phyloP scores from a whole-genome alignment of 1,284 basidiomycete species.

The Ustilago hordei region DNA sequence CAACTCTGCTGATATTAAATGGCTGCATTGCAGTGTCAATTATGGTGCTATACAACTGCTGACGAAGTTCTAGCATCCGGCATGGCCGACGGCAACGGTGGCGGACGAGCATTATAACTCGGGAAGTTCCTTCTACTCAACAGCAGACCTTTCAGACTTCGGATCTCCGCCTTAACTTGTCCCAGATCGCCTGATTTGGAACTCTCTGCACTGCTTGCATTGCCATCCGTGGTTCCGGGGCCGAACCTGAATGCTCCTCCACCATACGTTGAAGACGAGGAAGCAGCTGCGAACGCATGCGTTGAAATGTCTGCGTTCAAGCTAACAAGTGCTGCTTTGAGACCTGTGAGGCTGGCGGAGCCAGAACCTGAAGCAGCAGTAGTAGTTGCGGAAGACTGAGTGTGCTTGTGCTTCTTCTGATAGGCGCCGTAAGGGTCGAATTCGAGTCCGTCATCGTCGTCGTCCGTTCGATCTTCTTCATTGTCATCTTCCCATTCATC shows the following conservation, averaged over 20 bases:
- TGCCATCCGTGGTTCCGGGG: slow-evolving; percentile 6
- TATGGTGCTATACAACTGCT: slow-evolving; percentile 24
- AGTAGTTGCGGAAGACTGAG: slow-evolving; percentile 30
- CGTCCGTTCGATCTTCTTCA: slow-evolving; percentile 15
- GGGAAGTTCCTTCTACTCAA: slow-evolving; percentile 62
- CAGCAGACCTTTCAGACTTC: slow-evolving; percentile 64
- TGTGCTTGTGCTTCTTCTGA: slow-evolving; percentile 51
- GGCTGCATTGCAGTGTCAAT: neutral
- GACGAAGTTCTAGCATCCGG: slow-evolving; percentile 19
- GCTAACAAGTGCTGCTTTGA: slow-evolving; percentile 36
- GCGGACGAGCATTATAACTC: slow-evolving; percentile 41
- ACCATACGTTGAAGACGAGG: neutral
- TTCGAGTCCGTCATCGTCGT: slow-evolving; percentile 54
- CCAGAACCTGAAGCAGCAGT: slow-evolving; percentile 8
- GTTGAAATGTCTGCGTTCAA: slow-evolving; percentile 49
- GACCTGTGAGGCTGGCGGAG: slow-evolving; percentile 14
- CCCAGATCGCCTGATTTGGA: slow-evolving; percentile 49
- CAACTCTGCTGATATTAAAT: neutral
- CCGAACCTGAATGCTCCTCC: slow-evolving; percentile 25
- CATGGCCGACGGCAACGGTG: slow-evolving; percentile 25
- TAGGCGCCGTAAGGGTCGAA: slow-evolving; percentile 57
- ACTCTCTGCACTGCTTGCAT: slow-evolving; percentile 20
- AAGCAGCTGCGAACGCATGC: slow-evolving; percentile 33
- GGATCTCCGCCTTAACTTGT: slow-evolving; percentile 66
- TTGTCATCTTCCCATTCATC: slow-evolving; percentile 51